A percentile compares a stretch with the other conserved stretches of the same genome.
Conservation (phyloP, 768 basidiomycete species). For the Boletellus ananas region DNA sequence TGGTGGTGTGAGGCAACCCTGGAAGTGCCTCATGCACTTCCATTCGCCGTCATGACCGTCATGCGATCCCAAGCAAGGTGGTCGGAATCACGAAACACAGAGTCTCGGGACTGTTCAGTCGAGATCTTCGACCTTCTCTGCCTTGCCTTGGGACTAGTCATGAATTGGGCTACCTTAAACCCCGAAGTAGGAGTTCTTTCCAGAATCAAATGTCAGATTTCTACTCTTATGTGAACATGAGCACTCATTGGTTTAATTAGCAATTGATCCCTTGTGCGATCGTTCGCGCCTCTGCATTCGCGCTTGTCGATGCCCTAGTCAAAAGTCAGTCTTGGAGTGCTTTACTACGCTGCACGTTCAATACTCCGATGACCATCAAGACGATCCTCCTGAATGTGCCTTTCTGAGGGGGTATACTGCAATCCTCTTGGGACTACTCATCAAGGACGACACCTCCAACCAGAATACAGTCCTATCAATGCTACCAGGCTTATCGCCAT, state of each 20-base stretch:
- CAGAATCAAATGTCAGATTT: conserved; percentile 47
- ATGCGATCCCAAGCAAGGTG: conserved; percentile 35
- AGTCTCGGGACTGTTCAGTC: conserved; percentile 20
- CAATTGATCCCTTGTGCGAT: conserved; percentile 48
- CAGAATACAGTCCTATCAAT: conserved; percentile 30
- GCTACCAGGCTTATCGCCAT: conserved; percentile 33
- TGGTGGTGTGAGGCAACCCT: conserved; percentile 55
- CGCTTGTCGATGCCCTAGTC: conserved; percentile 49
- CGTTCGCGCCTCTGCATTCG: conserved; percentile 46
- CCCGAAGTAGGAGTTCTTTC: conserved; percentile 45
- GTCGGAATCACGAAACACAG: conserved; percentile 7
- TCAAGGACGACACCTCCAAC: conserved; percentile 32
- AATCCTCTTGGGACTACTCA: conserved; percentile 61
- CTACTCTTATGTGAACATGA: not conserved
- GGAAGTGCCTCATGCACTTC: conserved; percentile 42
- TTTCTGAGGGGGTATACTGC: conserved; percentile 74
- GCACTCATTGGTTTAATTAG: conserved; percentile 32
- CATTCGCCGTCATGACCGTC: conserved; percentile 47
- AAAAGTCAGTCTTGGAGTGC: conserved; percentile 46
- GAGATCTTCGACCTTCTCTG: conserved; percentile 67
- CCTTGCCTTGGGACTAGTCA: conserved; percentile 69
- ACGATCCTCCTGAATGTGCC: conserved; percentile 35
- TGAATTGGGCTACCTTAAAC: conserved; percentile 68
- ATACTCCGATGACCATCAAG: conserved; percentile 23
- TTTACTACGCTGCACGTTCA: conserved; percentile 48